Percentiles rank a stretch among this genome's conserved stretches.
phyloP scores from a whole-genome alignment of 768 basidiomycete genomes.

The Vararia minispora region DNA sequence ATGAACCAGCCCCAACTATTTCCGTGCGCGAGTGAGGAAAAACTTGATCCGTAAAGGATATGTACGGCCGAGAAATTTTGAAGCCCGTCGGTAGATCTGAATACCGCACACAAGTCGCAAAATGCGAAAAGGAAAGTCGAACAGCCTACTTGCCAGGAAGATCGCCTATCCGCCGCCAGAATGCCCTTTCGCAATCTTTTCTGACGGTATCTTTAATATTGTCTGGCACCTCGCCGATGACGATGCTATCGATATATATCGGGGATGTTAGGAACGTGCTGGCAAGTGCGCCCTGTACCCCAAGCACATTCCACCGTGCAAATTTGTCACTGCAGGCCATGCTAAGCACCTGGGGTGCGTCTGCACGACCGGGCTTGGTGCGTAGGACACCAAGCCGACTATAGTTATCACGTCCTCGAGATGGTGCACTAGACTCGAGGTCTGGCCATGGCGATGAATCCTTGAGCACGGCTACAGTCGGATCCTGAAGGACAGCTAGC shows the following conservation, averaged over 20 bases:
- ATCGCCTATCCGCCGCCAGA: constrained; percentile 42
- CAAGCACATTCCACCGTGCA: constrained; percentile 74
- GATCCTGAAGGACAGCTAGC: constrained; percentile 66
- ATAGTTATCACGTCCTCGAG: constrained; percentile 79
- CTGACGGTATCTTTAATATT: constrained; percentile 28
- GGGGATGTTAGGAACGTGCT: constrained; percentile 42
- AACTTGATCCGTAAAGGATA: constrained; percentile 46
- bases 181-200: constrained; percentile 59
- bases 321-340: constrained; percentile 98
- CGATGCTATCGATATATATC: constrained; percentile 50
- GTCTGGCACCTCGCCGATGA: constrained; percentile 61
- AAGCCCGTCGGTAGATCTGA: constrained; percentile 40
- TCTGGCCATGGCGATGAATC: constrained; percentile 26
- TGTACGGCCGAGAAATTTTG: constrained; percentile 32
- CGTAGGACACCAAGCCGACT: constrained; percentile 63
- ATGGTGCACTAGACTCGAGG: constrained; percentile 27
- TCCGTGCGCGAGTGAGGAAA: constrained; percentile 48
- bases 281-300: constrained; percentile 76
- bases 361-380: constrained; percentile 90
- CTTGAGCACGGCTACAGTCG: constrained; percentile 61
- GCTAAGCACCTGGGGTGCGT: constrained; percentile 69
- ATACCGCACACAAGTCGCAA: background rate
- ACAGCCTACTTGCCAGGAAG: constrained; percentile 27
- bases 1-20: constrained; percentile 19
- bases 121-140: background rate